Base-by-base conservation (phyloP, 2,329 filamentous ascomycete genomes). In the Fonsecaea pedrosoi region DNA sequence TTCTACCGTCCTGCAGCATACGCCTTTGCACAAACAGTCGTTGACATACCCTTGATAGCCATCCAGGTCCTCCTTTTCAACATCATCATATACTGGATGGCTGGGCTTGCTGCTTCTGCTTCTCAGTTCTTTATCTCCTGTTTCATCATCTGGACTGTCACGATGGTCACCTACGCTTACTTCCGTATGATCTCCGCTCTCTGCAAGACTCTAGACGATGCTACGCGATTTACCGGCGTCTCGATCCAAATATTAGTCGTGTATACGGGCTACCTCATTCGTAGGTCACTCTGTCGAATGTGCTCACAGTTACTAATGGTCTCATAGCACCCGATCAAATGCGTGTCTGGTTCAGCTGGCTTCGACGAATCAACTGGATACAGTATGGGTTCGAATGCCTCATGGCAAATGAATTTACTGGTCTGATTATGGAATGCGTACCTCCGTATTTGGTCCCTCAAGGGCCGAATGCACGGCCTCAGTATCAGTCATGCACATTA, bases 331-430 rank as follows among this genome's bases (percentile, higher is more conserved):
- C 87, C 30, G 82, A 82, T 25, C 79, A 86, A 67, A 89, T 89
- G 87, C 85, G 87, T 48, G 83, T 84, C 0, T 89, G 86, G 86
- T 84, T 90, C 30, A 79, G 80, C 65, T 90, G 87, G 87, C 75
- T 89, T 2, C 88, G 83, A 68, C 89, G 86, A 85, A 84, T 89
- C 25, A 84, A 90, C 69, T 90, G 90, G 0, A 78, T 92, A 2
- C 86, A 89, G 0, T 92, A 92, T 65, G 87, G 83, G 0, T 92
- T 92, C 65, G 87, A 92, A 70, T 85, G 85, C 0, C 76, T 93
- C 0, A 82, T 92, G 73, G 82, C 87, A 0, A 92, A 92, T 71
- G 90, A 93, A 74, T 92, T 92, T 65, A 83, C 90, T 65, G 77
- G 80, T 35, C 77, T 88, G 1, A 76, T 83, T 1, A 82, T 89